Evolutionary conservation across 371 early-diverging fungal genomes (phyloP).

Genomic region (Mucor piriformis): DNA sequence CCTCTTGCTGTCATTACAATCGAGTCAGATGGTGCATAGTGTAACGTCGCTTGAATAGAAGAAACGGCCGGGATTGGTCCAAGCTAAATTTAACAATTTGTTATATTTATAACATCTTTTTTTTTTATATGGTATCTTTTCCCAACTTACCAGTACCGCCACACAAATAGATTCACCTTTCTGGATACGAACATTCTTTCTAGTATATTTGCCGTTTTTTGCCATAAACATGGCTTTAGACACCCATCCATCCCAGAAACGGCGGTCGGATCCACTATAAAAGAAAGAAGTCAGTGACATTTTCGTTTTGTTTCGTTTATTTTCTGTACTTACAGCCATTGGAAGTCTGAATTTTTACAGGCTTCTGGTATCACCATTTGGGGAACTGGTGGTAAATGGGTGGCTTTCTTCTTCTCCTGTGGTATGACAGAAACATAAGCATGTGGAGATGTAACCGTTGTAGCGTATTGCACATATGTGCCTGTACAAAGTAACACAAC

Average conservation of each 20-base stretch:
- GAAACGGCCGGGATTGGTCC: conserved; percentile 46
- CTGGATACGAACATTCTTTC: conserved; percentile 18
- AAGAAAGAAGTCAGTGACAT: background rate
- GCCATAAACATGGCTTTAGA: conserved; percentile 34
- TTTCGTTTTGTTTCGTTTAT: no score
- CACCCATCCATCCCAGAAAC: conserved; percentile 35
- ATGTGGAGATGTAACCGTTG: background rate
- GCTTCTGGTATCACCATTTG: conserved; percentile 6
- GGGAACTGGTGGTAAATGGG: conserved; percentile 4
- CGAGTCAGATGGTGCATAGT: conserved; percentile 38
- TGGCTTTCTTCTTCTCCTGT: no score
- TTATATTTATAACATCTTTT: background rate
- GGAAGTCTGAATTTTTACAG: conserved; percentile 30
- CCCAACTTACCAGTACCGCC: conserved; percentile 31
- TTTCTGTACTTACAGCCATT: conserved; percentile 46
- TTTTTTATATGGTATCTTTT: background rate
- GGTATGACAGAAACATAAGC: no score
- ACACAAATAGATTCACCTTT: conserved; percentile 26
- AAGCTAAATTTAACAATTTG: conserved; percentile 25
- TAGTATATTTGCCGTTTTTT: conserved; percentile 26
- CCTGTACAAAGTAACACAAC: conserved; percentile 7
- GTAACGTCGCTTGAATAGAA: conserved; percentile 24
- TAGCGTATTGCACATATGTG: conserved; percentile 2
- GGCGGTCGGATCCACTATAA: conserved; percentile 27
- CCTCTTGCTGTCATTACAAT: conserved; percentile 35